A percentile compares a stretch with the other conserved stretches of the same genome.
Conservation (phyloP, 1,284 basidiomycete species). For the Sporisorium graminicola region DNA sequence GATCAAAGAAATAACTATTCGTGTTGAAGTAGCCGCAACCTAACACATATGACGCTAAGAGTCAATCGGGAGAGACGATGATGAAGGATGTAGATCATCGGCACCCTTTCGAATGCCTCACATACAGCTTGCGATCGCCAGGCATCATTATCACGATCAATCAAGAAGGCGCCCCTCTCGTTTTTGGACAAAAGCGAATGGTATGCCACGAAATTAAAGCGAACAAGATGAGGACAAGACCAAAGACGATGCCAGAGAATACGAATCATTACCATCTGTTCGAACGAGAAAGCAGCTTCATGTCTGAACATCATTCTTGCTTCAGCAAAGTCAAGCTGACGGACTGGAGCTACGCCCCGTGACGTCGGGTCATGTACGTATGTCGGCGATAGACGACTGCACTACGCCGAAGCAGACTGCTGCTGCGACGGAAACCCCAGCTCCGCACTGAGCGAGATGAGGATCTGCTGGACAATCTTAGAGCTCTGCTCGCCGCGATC, state of each 20-base stretch:
- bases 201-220: neutral
- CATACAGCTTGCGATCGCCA: no score
- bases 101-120: no score
- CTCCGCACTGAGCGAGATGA: conserved; percentile 27
- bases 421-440: conserved; percentile 11
- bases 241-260: neutral
- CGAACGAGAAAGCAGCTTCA: neutral
- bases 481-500: conserved; percentile 23
- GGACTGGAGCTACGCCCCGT: neutral
- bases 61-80: no score
- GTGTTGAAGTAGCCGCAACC: neutral
- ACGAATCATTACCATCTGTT: neutral
- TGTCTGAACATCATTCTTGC: no score
- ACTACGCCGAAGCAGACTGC: neutral
- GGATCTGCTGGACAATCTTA: conserved; percentile 34
- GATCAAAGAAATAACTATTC: neutral
- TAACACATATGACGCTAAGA: no score
- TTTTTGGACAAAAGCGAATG: neutral
- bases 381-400: neutral
- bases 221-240: neutral
- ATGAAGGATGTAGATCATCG: no score
- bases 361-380: neutral
- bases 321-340: no score
- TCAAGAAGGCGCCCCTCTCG: no score
- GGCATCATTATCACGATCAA: neutral